Conservation (phyloP, 805 yeast genomes). For the Lachancea sp. region DNA sequence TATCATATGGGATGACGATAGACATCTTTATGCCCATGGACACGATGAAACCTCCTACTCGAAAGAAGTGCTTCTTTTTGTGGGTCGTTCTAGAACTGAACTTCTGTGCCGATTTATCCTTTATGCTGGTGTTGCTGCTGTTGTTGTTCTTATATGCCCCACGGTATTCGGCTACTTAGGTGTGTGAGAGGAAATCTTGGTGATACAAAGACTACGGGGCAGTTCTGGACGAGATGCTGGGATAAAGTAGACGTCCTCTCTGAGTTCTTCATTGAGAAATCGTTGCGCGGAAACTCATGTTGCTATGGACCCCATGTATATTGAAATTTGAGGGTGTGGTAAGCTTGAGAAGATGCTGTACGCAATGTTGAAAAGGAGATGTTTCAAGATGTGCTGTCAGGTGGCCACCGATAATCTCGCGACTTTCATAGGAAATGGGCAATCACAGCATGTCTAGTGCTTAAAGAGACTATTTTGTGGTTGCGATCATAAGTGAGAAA, state of each 20-base stretch:
- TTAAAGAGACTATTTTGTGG: too few relatives aligned
- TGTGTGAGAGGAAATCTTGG: not conserved
- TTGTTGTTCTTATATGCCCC: conserved; percentile 40
- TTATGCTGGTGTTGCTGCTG: conserved; percentile 70
- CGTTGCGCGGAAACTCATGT: too few relatives aligned
- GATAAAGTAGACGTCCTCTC: not conserved
- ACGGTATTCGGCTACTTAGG: conserved; percentile 14
- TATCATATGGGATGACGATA: conserved; percentile 20
- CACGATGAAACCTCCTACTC: conserved; percentile 17
- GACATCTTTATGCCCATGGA: conserved; percentile 17
- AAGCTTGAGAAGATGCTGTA: too few relatives aligned
- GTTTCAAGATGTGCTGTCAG: too few relatives aligned
- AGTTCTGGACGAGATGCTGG: not conserved
- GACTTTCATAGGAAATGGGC: too few relatives aligned
- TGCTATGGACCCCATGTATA: too few relatives aligned
- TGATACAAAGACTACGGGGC: not conserved
- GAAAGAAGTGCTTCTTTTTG: conserved; percentile 43
- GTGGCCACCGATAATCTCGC: too few relatives aligned
- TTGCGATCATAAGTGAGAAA: too few relatives aligned
- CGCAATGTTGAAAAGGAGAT: too few relatives aligned
- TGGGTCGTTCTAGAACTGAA: conserved; percentile 64
- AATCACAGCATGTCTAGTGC: too few relatives aligned
- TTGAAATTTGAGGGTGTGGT: too few relatives aligned
- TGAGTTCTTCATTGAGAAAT: too few relatives aligned
- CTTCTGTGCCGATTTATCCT: conserved; percentile 70